These are phyloP conservation scores for Omphalea diandra DNA, from an alignment of 441 rosid species.

Conservation along the genomic window DNA sequence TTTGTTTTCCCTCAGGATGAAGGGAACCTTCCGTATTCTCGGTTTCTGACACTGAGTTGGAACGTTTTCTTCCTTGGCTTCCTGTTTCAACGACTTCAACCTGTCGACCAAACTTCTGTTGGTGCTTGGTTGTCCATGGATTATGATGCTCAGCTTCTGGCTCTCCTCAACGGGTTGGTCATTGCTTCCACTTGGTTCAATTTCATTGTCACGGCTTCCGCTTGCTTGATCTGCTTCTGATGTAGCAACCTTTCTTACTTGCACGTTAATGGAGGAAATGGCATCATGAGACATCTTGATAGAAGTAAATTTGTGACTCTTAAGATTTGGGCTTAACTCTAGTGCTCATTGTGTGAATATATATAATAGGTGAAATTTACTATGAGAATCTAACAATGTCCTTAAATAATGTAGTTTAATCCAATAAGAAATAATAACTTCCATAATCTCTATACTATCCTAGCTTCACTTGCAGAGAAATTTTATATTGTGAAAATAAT, in stretches of 20 bases:
- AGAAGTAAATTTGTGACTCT: background rate
- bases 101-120: background rate
- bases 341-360: too few relatives aligned
- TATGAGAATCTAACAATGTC: too few relatives aligned
- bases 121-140: background rate
- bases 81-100: slow-evolving; percentile 1
- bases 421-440: too few relatives aligned
- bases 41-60: too few relatives aligned
- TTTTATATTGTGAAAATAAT: too few relatives aligned
- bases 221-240: background rate
- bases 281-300: background rate
- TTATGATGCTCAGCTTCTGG: background rate
- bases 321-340: too few relatives aligned
- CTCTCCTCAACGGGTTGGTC: background rate
- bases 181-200: background rate
- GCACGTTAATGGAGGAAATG: background rate
- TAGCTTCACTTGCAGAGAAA: too few relatives aligned
- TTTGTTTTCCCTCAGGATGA: background rate
- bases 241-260: background rate
- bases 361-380: too few relatives aligned
- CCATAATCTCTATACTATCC: too few relatives aligned
- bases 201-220: background rate
- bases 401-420: too few relatives aligned
- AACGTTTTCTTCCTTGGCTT: background rate
- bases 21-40: slow-evolving; percentile 11